phyloP scores from a whole-genome alignment of 2,329 filamentous ascomycete species.

The Fusarium torulosum region DNA sequence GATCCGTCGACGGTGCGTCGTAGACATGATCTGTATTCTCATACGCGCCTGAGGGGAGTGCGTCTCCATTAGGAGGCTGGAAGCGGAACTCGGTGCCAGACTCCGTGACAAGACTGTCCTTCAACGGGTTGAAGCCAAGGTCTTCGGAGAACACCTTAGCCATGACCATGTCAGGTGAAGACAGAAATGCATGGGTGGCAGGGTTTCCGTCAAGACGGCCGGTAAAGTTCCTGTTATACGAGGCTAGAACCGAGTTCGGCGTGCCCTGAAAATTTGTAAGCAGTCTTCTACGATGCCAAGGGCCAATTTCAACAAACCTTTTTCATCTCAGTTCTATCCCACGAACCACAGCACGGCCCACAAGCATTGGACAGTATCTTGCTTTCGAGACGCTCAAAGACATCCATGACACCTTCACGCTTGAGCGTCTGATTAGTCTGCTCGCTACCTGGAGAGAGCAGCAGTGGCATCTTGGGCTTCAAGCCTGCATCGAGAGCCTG shows the following conservation, averaged over 20 bases:
- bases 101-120: constrained; percentile 2
- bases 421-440: constrained; percentile 14
- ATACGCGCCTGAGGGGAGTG: constrained; percentile 72
- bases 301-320: neutral
- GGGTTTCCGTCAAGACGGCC: constrained; percentile 97
- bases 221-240: constrained; percentile 98
- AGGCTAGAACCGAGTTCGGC: constrained; percentile 63
- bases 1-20: constrained; percentile 47
- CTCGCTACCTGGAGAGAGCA: constrained; percentile 11
- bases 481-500: constrained; percentile 11
- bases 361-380: constrained; percentile 84
- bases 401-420: constrained; percentile 1
- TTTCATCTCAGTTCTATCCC: constrained; percentile 11
- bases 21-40: constrained; percentile 18
- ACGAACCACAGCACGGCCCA: constrained; percentile 70
- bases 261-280: neutral
- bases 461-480: constrained; percentile 12
- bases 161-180: constrained; percentile 17
- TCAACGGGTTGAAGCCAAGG: constrained; percentile 46
- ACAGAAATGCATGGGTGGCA: constrained; percentile 92
- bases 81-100: constrained; percentile 79
- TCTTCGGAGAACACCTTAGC: constrained; percentile 12
- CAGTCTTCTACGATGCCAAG: accelerated
- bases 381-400: constrained; percentile 1
- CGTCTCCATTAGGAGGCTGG: constrained; percentile 79